Base-by-base conservation (phyloP, 139 green algal species). In the Diplosphaera chodatii region DNA sequence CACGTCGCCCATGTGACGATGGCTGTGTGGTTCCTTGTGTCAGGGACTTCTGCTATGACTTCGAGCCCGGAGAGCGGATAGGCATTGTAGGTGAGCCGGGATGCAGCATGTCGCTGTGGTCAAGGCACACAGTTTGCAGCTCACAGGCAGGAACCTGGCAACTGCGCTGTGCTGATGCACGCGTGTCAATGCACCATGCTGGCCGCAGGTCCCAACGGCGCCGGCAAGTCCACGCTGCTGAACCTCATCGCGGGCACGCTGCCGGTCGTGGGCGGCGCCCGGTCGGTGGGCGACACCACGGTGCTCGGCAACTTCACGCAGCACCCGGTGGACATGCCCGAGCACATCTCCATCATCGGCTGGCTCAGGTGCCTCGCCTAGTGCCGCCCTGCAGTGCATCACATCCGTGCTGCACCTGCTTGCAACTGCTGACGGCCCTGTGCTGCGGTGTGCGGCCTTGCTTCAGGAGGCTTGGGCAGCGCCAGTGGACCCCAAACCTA, bases 221-320 rank as follows among this genome's bases (percentile, higher is more conserved):
- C 74, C 0, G 86, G 86, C 64, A 92, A 92, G 76, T 83, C 69
- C 23, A 92, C 79, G 4, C 65, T 93, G 71, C 73, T 93, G 56
- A 80, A 91, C 64, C 76, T 90, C 25, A 74, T 94, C 1, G 77
- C 84, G 3, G 87, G 72, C 16, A 33, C 40, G 20, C 40, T 66
- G 30, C 29, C 66, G 23, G 66, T 75, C 23, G 68, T 8, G 55
- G 41, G 32, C 8, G 75, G 79, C 27, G 40, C 41, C 71, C 64
- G 73, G 3, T 77, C 86, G 6, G 16, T 86, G 16, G 88, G 86
- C 1, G 86, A 93, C 63, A 91, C 84, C 25, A 85, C 80, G 1
- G 66, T 78, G 27, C 70, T 93, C 29, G 90, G 87, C 55, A 93
- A 91, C 79, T 91, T 93, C 78, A 80, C 73, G 29, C 88, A 94